Evolutionary conservation across 768 basidiomycete species (phyloP), one percentile per base, ranked within the genome.

Genomic region (Chiua virens): DNA sequence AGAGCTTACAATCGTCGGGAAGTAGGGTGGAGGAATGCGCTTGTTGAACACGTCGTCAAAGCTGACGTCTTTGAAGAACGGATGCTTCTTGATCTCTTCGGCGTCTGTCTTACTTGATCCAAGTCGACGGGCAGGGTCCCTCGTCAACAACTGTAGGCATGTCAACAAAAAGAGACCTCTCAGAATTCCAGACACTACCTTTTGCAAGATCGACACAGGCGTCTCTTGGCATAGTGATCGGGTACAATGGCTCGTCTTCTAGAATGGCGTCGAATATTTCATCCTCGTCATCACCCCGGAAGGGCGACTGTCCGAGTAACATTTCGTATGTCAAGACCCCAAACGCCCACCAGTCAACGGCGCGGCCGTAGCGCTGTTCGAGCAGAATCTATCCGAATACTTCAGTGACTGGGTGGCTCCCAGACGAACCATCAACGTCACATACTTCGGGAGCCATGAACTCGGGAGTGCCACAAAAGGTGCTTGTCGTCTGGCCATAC

Each of bases 321-420:
- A 99, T 99, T 73, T 99, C 97, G 67, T 99, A 99, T 22, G 89
- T 98, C 61, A 99, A 73, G 5, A 99, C 97, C 57, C 97, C 97
- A 68, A 98, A 98, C 13, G 97, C 97, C 97, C 97, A 99, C 97
- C 97, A 99, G 67, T 99, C 97, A 37, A 99, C 97, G 11, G 97
- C 96, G 35, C 94, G 92, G 10, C 94, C 95, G 62, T 99, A 99
- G 42, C 94, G 89, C 73, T 98, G 97, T 73, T 99, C 97, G n/a
- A 98, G 81, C 47, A 99, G 78, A 70, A 99, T 99, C 95, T 98
- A 14, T 23, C 30, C 55, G 7, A 15, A 10, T 28, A 52, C 8
- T n/a, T 25, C 18, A 43, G 58, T 58, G 59, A 13, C 42, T 34
- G 20, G 34, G 10, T 13, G 18, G 1, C 18, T 20, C 10, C 36